Conservation (phyloP, 306 rosid genomes). For the Mucuna pruriens region DNA sequence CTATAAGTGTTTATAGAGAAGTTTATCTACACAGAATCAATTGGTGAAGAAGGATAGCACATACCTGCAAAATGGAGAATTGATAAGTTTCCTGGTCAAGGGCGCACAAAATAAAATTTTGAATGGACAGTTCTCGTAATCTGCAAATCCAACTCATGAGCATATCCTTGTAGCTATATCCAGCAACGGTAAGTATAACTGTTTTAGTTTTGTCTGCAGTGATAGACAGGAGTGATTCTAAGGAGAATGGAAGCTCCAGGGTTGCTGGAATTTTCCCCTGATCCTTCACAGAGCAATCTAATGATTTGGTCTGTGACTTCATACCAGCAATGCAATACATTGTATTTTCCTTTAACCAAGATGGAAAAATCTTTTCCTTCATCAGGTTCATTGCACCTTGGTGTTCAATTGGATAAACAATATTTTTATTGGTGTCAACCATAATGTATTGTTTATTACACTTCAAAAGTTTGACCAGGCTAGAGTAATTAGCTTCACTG, state of each 20-base stretch:
- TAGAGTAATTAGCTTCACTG: constrained; percentile 55
- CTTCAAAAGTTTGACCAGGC: constrained; percentile 59
- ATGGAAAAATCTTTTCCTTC: constrained; percentile 48
- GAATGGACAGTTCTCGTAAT: constrained; percentile 60
- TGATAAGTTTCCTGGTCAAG: constrained; percentile 80
- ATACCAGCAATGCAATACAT: constrained; percentile 47
- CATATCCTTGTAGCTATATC: constrained; percentile 95
- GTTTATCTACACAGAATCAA: no score
- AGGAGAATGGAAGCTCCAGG: constrained; percentile 72
- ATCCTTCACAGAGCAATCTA: constrained; percentile 54
- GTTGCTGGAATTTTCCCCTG: constrained; percentile 43
- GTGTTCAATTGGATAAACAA: constrained; percentile 43
- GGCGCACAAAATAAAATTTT: constrained; percentile 74
- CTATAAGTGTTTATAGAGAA: no score
- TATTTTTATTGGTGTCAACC: constrained; percentile 47
- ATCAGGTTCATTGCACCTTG: constrained; percentile 34
- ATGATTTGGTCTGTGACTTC: constrained; percentile 43
- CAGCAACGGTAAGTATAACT: constrained; percentile 74
- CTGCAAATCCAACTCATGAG: constrained; percentile 98
- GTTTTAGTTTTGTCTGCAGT: constrained; percentile 75
- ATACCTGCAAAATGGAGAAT: constrained; percentile 84
- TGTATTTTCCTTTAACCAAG: constrained; percentile 56
- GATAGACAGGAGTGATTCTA: constrained; percentile 70
- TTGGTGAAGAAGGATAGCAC: no score
- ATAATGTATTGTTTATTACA: constrained; percentile 58